phyloP scores from a whole-genome alignment of 2,329 filamentous ascomycete species.

The Colletotrichum abscissum region DNA sequence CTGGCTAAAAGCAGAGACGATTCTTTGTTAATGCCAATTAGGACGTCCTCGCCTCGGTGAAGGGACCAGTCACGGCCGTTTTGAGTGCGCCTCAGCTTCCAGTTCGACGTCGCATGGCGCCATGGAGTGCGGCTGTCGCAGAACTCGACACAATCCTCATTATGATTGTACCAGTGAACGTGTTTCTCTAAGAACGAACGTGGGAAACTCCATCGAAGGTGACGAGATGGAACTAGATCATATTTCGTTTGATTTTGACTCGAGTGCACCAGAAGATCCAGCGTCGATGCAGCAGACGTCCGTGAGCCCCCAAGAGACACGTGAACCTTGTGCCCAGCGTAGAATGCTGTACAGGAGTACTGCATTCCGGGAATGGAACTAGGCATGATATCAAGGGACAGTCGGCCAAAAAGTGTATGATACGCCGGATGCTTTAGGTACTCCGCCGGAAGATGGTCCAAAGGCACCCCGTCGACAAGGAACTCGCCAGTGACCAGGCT shows the following conservation, averaged over 20 bases:
- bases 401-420: conserved; percentile 54
- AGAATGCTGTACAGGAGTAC: conserved; percentile 49
- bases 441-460: conserved; percentile 56
- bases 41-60: background rate
- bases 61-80: background rate
- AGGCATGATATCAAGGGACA: conserved; percentile 56
- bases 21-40: background rate
- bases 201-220: conserved; percentile 41
- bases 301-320: background rate
- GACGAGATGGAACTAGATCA: background rate
- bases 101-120: conserved; percentile 25
- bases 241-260: background rate
- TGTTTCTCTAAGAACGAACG: conserved; percentile 49
- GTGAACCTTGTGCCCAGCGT: conserved; percentile 45
- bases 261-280: background rate
- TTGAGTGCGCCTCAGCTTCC: background rate
- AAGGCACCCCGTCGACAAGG: conserved; percentile 61
- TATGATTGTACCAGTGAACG: conserved; percentile 59
- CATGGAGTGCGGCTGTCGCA: conserved; percentile 42
- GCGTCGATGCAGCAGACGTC: too few species aligned
- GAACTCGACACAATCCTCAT: conserved; percentile 45
- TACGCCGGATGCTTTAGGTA: conserved; percentile 57
- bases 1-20: background rate
- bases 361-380: conserved; percentile 49
- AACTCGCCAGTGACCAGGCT: conserved; percentile 64